Percentiles rank a stretch among this genome's conserved stretches.
phyloP scores from a whole-genome alignment of 2,329 filamentous ascomycete genomes.

The Alternaria ventricosa region DNA sequence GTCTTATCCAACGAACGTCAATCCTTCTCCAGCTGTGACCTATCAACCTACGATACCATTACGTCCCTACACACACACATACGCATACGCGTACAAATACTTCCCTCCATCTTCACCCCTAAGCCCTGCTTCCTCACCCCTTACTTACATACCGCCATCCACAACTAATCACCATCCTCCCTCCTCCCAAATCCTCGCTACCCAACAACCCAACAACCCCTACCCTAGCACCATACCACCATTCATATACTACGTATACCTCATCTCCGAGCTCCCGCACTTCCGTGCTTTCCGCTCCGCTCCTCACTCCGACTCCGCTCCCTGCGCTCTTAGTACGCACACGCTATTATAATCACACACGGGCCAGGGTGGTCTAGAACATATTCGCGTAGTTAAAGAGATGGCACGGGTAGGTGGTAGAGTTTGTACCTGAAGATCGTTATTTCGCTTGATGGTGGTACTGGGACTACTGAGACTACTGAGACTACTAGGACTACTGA shows the following conservation, averaged over 20 bases:
- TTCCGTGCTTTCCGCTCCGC: conserved; percentile 1
- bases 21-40: accelerated
- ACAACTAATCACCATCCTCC: too few relatives aligned
- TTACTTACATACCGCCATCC: background rate
- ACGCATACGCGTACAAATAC: background rate
- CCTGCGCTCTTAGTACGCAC: background rate
- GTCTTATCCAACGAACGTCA: background rate
- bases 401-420: background rate
- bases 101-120: background rate
- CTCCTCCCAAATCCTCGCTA: background rate
- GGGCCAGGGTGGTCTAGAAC: background rate
- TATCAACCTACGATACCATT: accelerated
- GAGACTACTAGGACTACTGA: too few relatives aligned
- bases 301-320: background rate
- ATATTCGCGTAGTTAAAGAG: background rate
- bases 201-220: background rate
- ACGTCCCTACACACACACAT: background rate
- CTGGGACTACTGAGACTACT: background rate
- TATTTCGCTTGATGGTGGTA: background rate
- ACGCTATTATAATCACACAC: background rate
- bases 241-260: background rate
- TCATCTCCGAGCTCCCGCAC: background rate
- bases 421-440: background rate
- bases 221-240: background rate
- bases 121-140: background rate